Percentiles rank a stretch among this genome's conserved stretches.
Evolutionary conservation across 495 filamentous ascomycete species (phyloP).

Genomic region (Bacidia rubella): DNA sequence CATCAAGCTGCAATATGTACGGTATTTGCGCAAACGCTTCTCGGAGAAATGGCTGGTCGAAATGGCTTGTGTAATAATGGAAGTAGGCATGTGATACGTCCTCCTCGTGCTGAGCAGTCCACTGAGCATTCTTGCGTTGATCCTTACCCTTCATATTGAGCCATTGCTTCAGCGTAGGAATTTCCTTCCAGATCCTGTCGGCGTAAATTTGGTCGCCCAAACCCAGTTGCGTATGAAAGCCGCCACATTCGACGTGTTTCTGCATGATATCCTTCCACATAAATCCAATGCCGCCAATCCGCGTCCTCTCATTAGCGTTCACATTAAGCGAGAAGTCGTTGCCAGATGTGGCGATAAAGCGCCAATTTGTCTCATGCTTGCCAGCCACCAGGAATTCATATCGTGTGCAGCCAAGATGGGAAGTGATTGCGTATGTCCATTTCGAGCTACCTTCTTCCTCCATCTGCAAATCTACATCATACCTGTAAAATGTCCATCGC

Average conservation of each 20-base stretch:
- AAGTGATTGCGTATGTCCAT: conserved; percentile 98
- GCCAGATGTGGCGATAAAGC: conserved; percentile 90
- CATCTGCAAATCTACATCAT: conserved; percentile 88
- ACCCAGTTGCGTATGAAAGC: conserved; percentile 87
- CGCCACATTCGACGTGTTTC: conserved; percentile 90
- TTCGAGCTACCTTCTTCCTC: conserved; percentile 66
- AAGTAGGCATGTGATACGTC: conserved; percentile 94
- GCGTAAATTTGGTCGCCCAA: conserved; percentile 93
- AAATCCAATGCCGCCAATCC: conserved; percentile 74
- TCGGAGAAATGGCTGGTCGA: conserved; percentile 84
- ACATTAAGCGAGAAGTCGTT: conserved; percentile 89
- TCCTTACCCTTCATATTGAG: conserved; percentile 80
- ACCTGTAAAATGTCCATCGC: conserved; percentile 90
- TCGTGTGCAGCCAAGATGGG: conserved; percentile 86
- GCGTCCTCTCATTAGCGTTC: conserved; percentile 67
- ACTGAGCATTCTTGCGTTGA: conserved; percentile 73
- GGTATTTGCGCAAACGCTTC: conserved; percentile 97
- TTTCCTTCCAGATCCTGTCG: conserved; percentile 91
- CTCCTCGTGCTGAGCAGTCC: conserved; percentile 89
- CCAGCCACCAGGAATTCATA: conserved; percentile 98
- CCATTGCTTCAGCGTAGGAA: conserved; percentile 88
- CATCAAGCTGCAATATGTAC: conserved; percentile 81
- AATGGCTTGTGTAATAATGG: conserved; percentile 95
- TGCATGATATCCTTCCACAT: conserved; percentile 99
- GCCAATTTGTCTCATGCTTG: conserved; percentile 79